These are phyloP conservation scores for Teunomyces pallodes DNA, from an alignment of 805 yeast species.

Conservation along the genomic window DNA sequence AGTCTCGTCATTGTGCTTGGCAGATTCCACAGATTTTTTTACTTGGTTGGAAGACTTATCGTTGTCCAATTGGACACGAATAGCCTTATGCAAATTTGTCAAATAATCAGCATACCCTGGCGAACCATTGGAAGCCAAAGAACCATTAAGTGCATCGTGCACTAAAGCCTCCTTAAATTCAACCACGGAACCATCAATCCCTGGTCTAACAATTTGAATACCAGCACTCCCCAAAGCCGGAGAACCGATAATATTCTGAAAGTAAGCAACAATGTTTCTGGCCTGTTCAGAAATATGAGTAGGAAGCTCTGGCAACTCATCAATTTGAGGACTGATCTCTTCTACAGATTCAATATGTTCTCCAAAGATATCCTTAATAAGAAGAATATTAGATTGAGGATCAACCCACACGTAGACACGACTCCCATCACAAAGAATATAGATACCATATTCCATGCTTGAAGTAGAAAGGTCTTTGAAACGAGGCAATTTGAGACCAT, in stretches of 20 bases:
- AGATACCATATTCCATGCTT: constrained; percentile 68
- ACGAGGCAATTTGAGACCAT: constrained; percentile 50
- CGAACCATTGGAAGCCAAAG: constrained; percentile 36
- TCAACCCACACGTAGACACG: constrained; percentile 64
- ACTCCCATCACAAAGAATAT: constrained; percentile 70
- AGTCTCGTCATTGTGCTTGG: constrained; percentile 28
- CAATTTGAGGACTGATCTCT: constrained; percentile 47
- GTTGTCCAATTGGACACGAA: constrained; percentile 50
- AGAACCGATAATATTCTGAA: constrained; percentile 38
- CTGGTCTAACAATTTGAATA: constrained; percentile 62
- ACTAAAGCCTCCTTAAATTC: constrained; percentile 57
- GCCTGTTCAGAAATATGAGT: constrained; percentile 70
- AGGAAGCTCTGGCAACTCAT: constrained; percentile 66
- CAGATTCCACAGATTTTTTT: constrained; percentile 24
- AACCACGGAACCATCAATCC: constrained; percentile 56
- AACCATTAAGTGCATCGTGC: constrained; percentile 61
- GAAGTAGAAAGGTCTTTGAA: constrained; percentile 43
- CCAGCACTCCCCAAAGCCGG: constrained; percentile 33
- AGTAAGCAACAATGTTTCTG: constrained; percentile 57
- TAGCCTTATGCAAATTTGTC: constrained; percentile 61
- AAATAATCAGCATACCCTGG: constrained; percentile 67
- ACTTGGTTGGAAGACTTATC: constrained; percentile 35
- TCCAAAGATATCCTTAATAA: constrained; percentile 77
- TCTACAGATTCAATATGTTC: constrained; percentile 41
- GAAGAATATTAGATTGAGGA: constrained; percentile 59